Percentiles rank a stretch among this genome's conserved stretches.
phyloP scores from a whole-genome alignment of 73 alveolate genomes.

The Tetrahymena malaccensis region DNA sequence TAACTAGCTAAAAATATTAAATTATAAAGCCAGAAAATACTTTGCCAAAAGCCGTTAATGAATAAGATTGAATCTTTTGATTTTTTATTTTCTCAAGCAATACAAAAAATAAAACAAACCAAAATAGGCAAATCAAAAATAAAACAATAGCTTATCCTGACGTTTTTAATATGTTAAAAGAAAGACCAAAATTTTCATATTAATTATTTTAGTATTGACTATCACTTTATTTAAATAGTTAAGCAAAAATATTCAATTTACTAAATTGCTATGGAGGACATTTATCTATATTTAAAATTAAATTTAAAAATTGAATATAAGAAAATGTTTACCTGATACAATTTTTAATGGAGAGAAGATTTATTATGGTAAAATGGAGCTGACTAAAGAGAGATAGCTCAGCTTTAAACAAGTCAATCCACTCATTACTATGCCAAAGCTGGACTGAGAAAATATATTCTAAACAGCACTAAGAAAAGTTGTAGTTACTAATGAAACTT shows the following conservation, averaged over 20 bases:
- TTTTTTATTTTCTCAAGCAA: neutral
- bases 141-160: neutral
- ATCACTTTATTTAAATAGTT: neutral
- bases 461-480: neutral
- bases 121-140: neutral
- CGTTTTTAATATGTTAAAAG: neutral
- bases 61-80: neutral
- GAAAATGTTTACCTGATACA: neutral
- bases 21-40: neutral
- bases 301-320: no score
- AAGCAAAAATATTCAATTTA: neutral
- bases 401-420: neutral
- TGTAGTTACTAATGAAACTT: neutral
- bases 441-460: neutral
- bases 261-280: neutral
- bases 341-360: neutral
- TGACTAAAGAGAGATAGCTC: neutral
- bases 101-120: no score
- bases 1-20: neutral
- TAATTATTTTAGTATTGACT: neutral
- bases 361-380: neutral
- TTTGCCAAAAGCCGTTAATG: neutral
- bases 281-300: neutral
- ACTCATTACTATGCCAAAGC: neutral
- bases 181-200: neutral